These are phyloP conservation scores for Truncatella angustata DNA, from an alignment of 2,329 filamentous ascomycete genomes.

Conservation along the genomic window DNA sequence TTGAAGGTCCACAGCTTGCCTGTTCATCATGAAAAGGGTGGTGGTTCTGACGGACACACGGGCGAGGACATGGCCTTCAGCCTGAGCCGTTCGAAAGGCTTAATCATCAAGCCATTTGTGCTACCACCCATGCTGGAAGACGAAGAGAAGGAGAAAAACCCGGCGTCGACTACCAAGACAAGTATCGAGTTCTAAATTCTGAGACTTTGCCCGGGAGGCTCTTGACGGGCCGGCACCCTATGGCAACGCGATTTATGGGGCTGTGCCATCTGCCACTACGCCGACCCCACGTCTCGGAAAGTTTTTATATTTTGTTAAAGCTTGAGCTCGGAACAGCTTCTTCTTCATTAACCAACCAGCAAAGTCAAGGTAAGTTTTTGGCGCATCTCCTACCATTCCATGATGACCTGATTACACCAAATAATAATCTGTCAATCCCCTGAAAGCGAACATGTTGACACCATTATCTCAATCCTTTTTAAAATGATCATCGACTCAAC, in stretches of 20 bases:
- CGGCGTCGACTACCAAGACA: constrained; percentile 57
- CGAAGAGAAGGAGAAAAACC: constrained; percentile 48
- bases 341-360: constrained; percentile 14
- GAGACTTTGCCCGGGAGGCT: constrained; percentile 11
- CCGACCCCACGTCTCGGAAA: constrained; percentile 7
- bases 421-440: constrained; percentile 80
- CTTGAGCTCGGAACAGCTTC: not conserved
- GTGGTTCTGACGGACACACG: constrained; percentile 64
- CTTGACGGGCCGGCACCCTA: too few relatives aligned
- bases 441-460: constrained; percentile 60
- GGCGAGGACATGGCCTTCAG: constrained; percentile 90
- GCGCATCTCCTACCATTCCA: constrained; percentile 27
- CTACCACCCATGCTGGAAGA: constrained; percentile 84
- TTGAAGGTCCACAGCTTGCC: constrained; percentile 81
- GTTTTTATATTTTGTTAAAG: not conserved
- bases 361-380: constrained; percentile 22
- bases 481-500: constrained; percentile 41
- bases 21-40: constrained; percentile 83
- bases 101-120: constrained; percentile 85
- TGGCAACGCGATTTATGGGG: too few relatives aligned
- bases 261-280: too few relatives aligned
- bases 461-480: constrained; percentile 42
- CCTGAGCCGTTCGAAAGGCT: constrained; percentile 73
- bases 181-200: constrained; percentile 71
- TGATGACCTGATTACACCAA: constrained; percentile 56